phyloP scores from a whole-genome alignment of 768 basidiomycete species.

The Cytidiella melzeri region DNA sequence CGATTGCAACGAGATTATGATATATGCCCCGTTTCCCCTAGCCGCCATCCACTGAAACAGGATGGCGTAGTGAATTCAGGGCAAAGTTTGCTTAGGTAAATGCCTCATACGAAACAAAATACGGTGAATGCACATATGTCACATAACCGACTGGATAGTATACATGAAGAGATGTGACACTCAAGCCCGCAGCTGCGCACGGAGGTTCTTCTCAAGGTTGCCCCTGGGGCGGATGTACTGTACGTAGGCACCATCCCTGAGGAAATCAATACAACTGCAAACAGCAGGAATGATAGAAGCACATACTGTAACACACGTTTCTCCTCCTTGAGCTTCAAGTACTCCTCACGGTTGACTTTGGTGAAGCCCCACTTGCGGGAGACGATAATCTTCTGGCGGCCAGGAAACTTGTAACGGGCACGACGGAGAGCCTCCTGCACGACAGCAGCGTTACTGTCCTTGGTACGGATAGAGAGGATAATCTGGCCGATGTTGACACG shows the following conservation, averaged over 20 bases:
- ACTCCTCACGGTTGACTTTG: conserved; percentile 85
- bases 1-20: conserved; percentile 19
- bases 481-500: conserved; percentile 97
- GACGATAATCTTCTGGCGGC: conserved; percentile 94
- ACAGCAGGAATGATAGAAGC: conserved; percentile 1
- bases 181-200: conserved; percentile 75
- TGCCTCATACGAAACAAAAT: conserved; percentile 3
- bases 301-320: conserved; percentile 79
- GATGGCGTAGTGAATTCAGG: conserved; percentile 66
- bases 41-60: conserved; percentile 48
- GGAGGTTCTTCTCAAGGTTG: conserved; percentile 77
- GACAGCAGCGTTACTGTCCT: conserved; percentile 79
- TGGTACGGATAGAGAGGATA: conserved; percentile 87
- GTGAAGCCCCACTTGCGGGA: conserved; percentile 99
- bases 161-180: conserved; percentile 20
- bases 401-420: conserved; percentile 99
- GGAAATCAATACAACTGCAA: too few relatives aligned
- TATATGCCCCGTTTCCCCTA: conserved; percentile 86
- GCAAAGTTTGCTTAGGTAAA: neutral
- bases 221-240: conserved; percentile 91
- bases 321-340: conserved; percentile 81
- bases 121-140: conserved; percentile 1
- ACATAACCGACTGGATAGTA: conserved; percentile 13
- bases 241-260: conserved; percentile 90
- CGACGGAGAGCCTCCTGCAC: conserved; percentile 97